Base-by-base conservation (phyloP, 2,329 filamentous ascomycete genomes). In the Exophiala viscosa region DNA sequence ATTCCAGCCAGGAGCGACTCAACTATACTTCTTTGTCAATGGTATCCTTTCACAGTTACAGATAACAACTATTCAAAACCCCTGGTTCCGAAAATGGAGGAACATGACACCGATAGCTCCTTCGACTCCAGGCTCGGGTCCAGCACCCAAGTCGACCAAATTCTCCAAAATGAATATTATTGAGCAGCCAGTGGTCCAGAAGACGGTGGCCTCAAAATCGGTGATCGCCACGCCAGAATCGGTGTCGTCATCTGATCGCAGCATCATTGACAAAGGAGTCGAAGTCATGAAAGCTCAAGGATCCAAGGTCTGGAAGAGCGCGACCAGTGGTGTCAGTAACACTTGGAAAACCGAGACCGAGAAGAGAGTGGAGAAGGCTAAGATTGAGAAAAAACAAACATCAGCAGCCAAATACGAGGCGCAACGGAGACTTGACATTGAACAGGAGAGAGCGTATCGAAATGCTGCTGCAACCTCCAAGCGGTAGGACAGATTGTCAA, bases 201-300 rank as follows among this genome's bases (percentile, higher is more conserved):
- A 13, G 32, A 17, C 11, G 15, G 20, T 34, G 11, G 13, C n/a
- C n/a, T n/a, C n/a, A n/a, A n/a, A n/a, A n/a, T n/a, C n/a, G n/a
- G n/a, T n/a, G n/a, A n/a, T 18, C 13, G 14, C 43, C 33, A 15
- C 38, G 13, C 18, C 38, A 14, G 48, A 36, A 48, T 45, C 43
- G 28, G 10, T 45, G 18, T n/a, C 39, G 51, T 34, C 52, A 50
- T 42, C 55, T 52, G 33, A 55, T 58, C 53, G 53, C 10, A 67
- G 65, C 48, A 17, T 63, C 15, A 65, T 74, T 45, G 71, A 73
- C 60, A 68, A 68, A 35, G 60, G 63, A 15, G 55, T 73, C n/a
- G 61, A 68, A 45, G 61, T 57, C 13, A 45, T 64, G 50, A 70
- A 69, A 55, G 52, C 64, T n/a, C 50, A 48, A 20, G 56, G 61